phyloP scores from a whole-genome alignment of 352 stramenopile species.

The Halophytophthora batemanensis region DNA sequence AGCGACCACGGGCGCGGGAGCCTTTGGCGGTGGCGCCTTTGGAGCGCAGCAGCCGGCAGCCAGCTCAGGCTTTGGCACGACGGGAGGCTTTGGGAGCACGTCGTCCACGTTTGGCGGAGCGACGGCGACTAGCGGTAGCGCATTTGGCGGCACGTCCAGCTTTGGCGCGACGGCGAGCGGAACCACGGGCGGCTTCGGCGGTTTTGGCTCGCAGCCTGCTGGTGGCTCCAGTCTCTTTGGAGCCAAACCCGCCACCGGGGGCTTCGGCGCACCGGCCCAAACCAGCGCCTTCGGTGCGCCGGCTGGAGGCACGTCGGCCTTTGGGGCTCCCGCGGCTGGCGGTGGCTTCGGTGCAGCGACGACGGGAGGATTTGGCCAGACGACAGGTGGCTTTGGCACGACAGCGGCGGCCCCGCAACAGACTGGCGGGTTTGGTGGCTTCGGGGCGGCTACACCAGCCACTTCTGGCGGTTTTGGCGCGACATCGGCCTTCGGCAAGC shows the following conservation, averaged over 20 bases:
- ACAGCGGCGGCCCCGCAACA: conserved; percentile 30
- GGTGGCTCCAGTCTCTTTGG: conserved; percentile 38
- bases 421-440: conserved; percentile 47
- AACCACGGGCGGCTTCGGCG: conserved; percentile 35
- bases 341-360: conserved; percentile 36
- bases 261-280: conserved; percentile 38
- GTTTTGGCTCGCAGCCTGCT: conserved; percentile 47
- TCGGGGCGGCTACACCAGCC: conserved; percentile 35
- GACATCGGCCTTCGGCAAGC: conserved; percentile 46
- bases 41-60: conserved; percentile 19
- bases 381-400: conserved; percentile 41
- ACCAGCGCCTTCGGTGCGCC: conserved; percentile 44
- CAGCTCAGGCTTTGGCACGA: conserved; percentile 41
- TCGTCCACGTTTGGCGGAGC: conserved; percentile 34
- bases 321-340: conserved; percentile 29
- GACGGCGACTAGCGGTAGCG: conserved; percentile 20
- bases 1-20: conserved; percentile 30
- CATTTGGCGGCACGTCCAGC: conserved; percentile 3
- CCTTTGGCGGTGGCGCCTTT: conserved; percentile 38
- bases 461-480: conserved; percentile 38
- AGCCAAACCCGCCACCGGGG: conserved; percentile 14
- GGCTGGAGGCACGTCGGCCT: conserved; percentile 28
- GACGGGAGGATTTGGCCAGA: conserved; percentile 39
- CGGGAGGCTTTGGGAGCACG: conserved; percentile 29
- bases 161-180: conserved; percentile 27